Conservation (phyloP, 805 yeast species). For the Yamadazyma phyllophila region DNA sequence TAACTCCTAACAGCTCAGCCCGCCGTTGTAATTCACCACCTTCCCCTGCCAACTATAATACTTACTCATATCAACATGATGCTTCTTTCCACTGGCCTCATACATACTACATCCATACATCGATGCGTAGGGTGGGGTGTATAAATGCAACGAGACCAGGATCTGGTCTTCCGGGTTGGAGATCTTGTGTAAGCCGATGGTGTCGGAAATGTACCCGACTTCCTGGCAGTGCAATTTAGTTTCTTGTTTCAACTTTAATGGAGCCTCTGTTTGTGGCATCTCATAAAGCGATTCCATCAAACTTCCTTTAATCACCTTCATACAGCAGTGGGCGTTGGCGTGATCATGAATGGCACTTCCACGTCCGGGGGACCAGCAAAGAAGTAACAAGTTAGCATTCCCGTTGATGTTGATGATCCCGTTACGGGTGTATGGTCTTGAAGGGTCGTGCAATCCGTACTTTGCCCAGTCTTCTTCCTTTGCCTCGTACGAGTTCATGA, state of each 20-base stretch:
- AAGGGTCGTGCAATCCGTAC: conserved; percentile 53
- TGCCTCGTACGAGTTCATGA: conserved; percentile 50
- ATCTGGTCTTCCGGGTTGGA: conserved; percentile 42
- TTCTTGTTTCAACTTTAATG: conserved; percentile 23
- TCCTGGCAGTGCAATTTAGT: conserved; percentile 35
- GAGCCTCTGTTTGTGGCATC: conserved; percentile 38
- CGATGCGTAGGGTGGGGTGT: conserved; percentile 75
- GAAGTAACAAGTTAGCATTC: conserved; percentile 62
- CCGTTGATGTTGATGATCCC: conserved; percentile 74
- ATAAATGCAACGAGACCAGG: conserved; percentile 66
- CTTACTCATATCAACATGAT: conserved; percentile 57
- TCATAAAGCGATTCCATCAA: conserved; percentile 58
- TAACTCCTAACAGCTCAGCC: background rate
- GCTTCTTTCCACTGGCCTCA: conserved; percentile 45
- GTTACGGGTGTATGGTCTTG: conserved; percentile 57
- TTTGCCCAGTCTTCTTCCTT: conserved; percentile 54
- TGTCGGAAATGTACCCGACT: conserved; percentile 65
- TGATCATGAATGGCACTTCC: conserved; percentile 71
- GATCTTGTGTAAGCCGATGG: conserved; percentile 65
- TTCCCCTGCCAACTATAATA: conserved; percentile 63
- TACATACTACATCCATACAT: conserved; percentile 53
- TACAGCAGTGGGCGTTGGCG: conserved; percentile 73
- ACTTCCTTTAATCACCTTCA: conserved; percentile 63
- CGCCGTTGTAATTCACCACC: conserved; percentile 2
- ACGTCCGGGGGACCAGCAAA: conserved; percentile 71